Conservation (phyloP, 2,329 filamentous ascomycete species). For the Nemania bipapillata region DNA sequence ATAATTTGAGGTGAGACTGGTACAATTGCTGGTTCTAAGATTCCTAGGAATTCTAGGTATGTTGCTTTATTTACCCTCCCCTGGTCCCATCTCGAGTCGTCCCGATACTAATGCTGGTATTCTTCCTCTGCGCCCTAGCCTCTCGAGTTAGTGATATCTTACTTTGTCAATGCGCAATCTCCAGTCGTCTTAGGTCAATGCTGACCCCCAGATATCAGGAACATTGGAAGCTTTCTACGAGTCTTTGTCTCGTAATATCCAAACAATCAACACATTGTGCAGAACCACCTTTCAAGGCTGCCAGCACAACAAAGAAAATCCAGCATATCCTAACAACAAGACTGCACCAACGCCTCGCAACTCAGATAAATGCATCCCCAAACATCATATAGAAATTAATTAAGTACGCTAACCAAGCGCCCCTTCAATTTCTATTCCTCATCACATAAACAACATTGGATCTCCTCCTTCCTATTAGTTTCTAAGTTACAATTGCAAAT, state of each 20-base stretch:
- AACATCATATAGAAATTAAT: not conserved
- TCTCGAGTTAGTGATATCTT: not conserved
- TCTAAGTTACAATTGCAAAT: not conserved
- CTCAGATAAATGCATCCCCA: not conserved
- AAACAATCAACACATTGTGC: not conserved
- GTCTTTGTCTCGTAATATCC: not conserved
- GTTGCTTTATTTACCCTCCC: not conserved
- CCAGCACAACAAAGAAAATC: constrained; percentile 2
- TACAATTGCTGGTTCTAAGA: too few relatives aligned
- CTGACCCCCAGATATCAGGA: not conserved
- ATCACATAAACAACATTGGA: not conserved
- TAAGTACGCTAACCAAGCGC: not conserved
- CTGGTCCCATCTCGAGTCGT: not conserved
- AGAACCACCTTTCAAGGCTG: not conserved
- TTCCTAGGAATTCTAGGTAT: not conserved
- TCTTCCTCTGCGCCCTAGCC: not conserved
- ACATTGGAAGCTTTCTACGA: not conserved
- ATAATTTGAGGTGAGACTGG: too few relatives aligned
- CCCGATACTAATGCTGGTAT: not conserved
- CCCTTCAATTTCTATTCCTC: not conserved
- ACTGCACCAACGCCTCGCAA: not conserved
- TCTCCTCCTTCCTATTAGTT: not conserved
- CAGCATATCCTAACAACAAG: not conserved
- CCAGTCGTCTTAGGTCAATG: not conserved
- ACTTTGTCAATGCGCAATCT: not conserved